Evolutionary conservation across 2,329 filamentous ascomycete genomes (phyloP), one percentile per base, ranked within the genome.

Genomic region (Xylaria sp.): DNA sequence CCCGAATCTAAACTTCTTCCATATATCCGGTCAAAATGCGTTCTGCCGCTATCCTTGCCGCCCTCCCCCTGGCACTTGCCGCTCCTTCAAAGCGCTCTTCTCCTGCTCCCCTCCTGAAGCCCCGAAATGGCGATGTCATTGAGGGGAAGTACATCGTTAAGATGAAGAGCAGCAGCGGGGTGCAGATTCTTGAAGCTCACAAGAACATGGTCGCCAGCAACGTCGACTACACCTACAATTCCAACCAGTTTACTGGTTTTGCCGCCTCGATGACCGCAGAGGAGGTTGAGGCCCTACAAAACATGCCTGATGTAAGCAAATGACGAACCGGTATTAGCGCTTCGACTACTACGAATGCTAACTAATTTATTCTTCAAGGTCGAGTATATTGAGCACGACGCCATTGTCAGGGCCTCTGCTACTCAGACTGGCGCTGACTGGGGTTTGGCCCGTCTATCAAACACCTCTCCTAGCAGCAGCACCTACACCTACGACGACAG

Each of bases 381-480:
- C 63, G 77, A 76, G 50, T 77, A 74, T 55, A 77, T 79, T 50
- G 78, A 79, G 72, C 77, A 77, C 68, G 78, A 77, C 66, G 75
- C 74, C 23, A 60, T 74, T 45, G 69, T 76, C 58, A 74, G 62
- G 58, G 74, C 75, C 66, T 71, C 67, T 56, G 73, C 72, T 39
- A 71, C 72, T 13, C 73, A 77, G 67, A 50, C 56, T 28, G 68
- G 76, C 30, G 77, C 81, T 3, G 73, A 81, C 15, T 85, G 83
- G 81, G 83, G 83, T 30, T 81, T 86, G 18, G 80, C 78, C 1
- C 79, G 82, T 61, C 76, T 86, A 65, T 86, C 84, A 3, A 80
- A 78, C 74, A 73, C 76, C 20, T 76, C 75, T 23, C 67, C 76
- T n/a, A 75, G 75, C 20, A 75, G 73, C 25, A 78, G 67, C n/a